Base-by-base conservation (phyloP, 129 eudicot species). In the Mikania micrantha region DNA sequence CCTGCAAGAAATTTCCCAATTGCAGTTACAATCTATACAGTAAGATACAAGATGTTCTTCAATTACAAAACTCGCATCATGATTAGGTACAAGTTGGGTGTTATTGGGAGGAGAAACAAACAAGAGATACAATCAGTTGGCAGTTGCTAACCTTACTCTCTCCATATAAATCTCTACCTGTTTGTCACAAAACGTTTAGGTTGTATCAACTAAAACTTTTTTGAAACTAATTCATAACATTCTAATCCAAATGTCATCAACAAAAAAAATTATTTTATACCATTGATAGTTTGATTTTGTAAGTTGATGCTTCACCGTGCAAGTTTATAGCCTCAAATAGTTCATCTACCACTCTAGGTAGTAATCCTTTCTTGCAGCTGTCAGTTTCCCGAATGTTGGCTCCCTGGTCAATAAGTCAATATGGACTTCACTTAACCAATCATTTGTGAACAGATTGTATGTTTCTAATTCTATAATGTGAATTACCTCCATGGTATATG, bases 151-250 rank as follows among this genome's bases (percentile, higher is more conserved):
- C 96, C 96, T 91, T 74, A 91, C 88, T 84, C 75, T 91, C 79
- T 91, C 98, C 95, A 91, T 85, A 66, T 91, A 85, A 67, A 91
- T 85, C 84, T 91, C 98, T 2, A 88, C 98, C 98, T 91, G 91
- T 29, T 67, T 31, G 70, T 70, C 76, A 75, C 15, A 48, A 29
- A 9, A 78, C n/a, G n/a, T 35, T 49, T 36, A 15, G 60, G 49
- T 54, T 0, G 39, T 38, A 54, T 45, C 21, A 7, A 60, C 32
- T 50, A 58, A 58, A 54, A 70, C 22, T 9, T 48, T 48, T 52
- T 17, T 27, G 31, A 47, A 73, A 19, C 50, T 21, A 52, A 57
- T 60, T 59, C 24, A 60, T 29, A 64, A 60, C 39, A 74, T 35
- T 48, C 16, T 17, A 72, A 38, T 69, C 22, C 66, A 50, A 22